These are phyloP conservation scores for Salix purpurea DNA, from an alignment of 345 rosid genomes.

Conservation along the genomic window DNA sequence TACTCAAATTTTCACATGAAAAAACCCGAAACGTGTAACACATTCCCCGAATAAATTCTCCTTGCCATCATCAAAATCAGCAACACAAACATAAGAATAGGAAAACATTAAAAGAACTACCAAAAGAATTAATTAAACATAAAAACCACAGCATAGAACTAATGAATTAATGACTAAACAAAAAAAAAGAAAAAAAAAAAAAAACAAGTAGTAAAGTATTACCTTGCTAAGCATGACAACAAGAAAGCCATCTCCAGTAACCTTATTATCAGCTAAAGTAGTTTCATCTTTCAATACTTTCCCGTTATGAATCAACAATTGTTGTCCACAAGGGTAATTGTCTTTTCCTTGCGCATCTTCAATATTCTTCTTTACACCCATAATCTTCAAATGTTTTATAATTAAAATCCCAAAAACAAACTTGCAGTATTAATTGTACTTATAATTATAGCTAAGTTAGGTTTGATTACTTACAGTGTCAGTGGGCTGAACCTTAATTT, in stretches of 20 bases:
- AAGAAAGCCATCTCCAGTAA: conserved; percentile 8
- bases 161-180: background rate
- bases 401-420: too few relatives aligned
- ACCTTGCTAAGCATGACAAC: conserved; percentile 18
- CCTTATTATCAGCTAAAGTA: conserved; percentile 11
- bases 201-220: background rate
- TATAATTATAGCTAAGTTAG: too few relatives aligned
- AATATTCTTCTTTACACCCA: background rate
- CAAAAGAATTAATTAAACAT: too few relatives aligned
- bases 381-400: conserved; percentile 1
- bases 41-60: too few relatives aligned
- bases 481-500: conserved; percentile 83
- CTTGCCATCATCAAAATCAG: too few relatives aligned
- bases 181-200: background rate
- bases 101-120: too few relatives aligned
- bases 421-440: too few relatives aligned
- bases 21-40: too few relatives aligned
- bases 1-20: too few relatives aligned
- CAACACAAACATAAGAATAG: too few relatives aligned
- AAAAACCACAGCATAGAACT: too few relatives aligned
- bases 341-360: conserved; percentile 7
- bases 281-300: conserved; percentile 18
- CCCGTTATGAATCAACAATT: conserved; percentile 18
- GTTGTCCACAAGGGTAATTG: conserved; percentile 8
- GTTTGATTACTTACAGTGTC: conserved; percentile 62